Evolutionary conservation across 2,329 filamentous ascomycete genomes (phyloP).

Genomic region (Colletotrichum truncatum): DNA sequence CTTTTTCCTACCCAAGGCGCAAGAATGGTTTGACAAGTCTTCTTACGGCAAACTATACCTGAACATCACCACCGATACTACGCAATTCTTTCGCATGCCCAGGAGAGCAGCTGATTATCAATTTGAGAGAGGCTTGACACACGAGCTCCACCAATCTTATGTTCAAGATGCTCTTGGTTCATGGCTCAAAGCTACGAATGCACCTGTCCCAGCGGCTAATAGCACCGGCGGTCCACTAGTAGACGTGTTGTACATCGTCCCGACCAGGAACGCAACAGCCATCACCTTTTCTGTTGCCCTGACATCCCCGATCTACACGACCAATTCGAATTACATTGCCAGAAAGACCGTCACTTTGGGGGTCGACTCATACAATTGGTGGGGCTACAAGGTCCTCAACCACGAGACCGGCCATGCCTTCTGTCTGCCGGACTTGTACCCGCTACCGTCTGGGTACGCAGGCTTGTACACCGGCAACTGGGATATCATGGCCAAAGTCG

Average conservation of each 20-base stretch:
- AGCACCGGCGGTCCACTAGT: slow-evolving; percentile 22
- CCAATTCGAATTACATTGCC: slow-evolving; percentile 36
- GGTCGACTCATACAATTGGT: slow-evolving; percentile 39
- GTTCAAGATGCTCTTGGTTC: slow-evolving; percentile 41
- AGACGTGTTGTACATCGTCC: slow-evolving; percentile 41
- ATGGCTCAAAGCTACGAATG: slow-evolving; percentile 28
- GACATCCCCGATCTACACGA: slow-evolving; percentile 35
- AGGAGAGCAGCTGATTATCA: slow-evolving; percentile 33
- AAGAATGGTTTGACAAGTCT: slow-evolving; percentile 23
- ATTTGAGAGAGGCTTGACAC: slow-evolving; percentile 38
- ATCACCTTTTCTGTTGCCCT: slow-evolving; percentile 40
- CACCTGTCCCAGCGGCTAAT: slow-evolving; percentile 10
- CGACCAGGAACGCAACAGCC: slow-evolving; percentile 35
- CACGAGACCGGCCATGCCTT: slow-evolving; percentile 50
- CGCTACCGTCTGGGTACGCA: slow-evolving; percentile 36
- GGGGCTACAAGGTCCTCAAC: slow-evolving; percentile 45
- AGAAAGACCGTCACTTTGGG: slow-evolving; percentile 44
- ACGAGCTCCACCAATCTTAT: slow-evolving; percentile 36
- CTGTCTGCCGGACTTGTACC: slow-evolving; percentile 48
- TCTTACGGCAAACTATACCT: slow-evolving; percentile 32
- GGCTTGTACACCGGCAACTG: slow-evolving; percentile 46
- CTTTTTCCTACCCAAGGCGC: neutral
- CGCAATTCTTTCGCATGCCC: slow-evolving; percentile 39
- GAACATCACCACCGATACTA: slow-evolving; percentile 34
- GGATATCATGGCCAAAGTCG: slow-evolving; percentile 47